Evolutionary conservation across 371 early-diverging fungal genomes (phyloP).

Genomic region (Mortierella sp.): DNA sequence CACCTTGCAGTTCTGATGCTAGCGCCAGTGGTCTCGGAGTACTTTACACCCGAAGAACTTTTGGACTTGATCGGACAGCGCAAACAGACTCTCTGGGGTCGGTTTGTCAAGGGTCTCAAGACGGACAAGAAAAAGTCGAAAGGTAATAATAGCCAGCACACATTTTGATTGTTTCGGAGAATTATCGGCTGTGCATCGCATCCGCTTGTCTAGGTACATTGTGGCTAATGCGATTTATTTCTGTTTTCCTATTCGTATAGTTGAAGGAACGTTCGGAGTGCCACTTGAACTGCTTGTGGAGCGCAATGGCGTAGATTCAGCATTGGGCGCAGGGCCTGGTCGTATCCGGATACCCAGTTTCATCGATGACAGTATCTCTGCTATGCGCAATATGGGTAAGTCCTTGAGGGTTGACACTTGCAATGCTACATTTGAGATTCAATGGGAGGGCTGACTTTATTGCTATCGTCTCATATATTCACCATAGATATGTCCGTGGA

Average conservation of each 20-base stretch:
- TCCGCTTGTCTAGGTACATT: neutral
- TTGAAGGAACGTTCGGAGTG: conserved; percentile 92
- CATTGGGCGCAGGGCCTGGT: conserved; percentile 83
- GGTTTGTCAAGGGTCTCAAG: conserved; percentile 77
- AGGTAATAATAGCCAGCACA: conserved; percentile 58
- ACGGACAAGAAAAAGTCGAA: conserved; percentile 77
- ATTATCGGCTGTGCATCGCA: neutral
- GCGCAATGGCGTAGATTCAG: conserved; percentile 86
- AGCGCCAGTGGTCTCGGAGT: conserved; percentile 77
- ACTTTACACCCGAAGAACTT: conserved; percentile 79
- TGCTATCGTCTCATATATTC: neutral
- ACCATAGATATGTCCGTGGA: conserved; percentile 86
- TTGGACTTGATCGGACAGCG: conserved; percentile 80
- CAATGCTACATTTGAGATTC: neutral
- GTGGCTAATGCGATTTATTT: neutral
- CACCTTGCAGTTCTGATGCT: conserved; percentile 88
- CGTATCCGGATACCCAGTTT: conserved; percentile 88
- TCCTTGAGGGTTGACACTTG: neutral
- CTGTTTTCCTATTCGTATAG: conserved; percentile 14
- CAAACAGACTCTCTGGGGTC: conserved; percentile 82
- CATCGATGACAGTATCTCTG: conserved; percentile 85
- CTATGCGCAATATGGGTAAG: conserved; percentile 87
- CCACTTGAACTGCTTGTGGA: conserved; percentile 89
- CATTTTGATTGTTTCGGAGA: neutral
- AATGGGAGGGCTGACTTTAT: neutral